phyloP scores from a whole-genome alignment of 176 grass and related monocot species.

The Tillandsia leiboldiana region DNA sequence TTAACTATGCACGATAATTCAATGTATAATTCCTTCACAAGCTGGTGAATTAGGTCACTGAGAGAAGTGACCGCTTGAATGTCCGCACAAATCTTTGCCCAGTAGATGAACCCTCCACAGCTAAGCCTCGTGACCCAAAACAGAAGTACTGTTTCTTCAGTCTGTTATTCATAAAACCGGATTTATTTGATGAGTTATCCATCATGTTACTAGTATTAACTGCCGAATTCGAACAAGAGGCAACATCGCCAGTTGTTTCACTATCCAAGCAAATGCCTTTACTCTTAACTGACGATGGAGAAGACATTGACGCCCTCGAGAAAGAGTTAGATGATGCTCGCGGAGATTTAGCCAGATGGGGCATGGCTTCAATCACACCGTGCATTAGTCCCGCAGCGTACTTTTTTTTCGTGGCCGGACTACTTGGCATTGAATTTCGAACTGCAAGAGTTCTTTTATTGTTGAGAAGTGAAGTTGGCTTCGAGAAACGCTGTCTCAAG shows the following conservation, averaged over 20 bases:
- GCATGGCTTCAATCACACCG: constrained; percentile 80
- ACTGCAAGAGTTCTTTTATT: constrained; percentile 61
- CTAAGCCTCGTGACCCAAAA: constrained; percentile 69
- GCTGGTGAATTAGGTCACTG: constrained; percentile 35
- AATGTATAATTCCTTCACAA: neutral
- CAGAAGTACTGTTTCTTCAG: constrained; percentile 66
- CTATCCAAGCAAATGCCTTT: constrained; percentile 48
- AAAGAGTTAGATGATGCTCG: constrained; percentile 10
- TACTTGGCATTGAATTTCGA: constrained; percentile 32
- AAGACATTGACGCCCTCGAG: constrained; percentile 25
- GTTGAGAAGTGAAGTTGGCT: constrained; percentile 39
- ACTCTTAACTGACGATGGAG: constrained; percentile 29
- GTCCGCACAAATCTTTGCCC: constrained; percentile 45
- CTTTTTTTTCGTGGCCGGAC: constrained; percentile 66
- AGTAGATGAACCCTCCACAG: constrained; percentile 41
- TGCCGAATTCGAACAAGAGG: constrained; percentile 63
- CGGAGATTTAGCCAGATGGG: constrained; percentile 29
- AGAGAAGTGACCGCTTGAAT: constrained; percentile 42
- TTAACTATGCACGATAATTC: neutral
- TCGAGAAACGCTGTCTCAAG: constrained; percentile 53
- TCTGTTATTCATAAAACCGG: constrained; percentile 40
- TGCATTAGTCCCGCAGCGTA: constrained; percentile 51
- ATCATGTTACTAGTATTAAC: constrained; percentile 13
- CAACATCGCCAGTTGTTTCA: constrained; percentile 24
- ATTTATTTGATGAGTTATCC: constrained; percentile 23